Base-by-base conservation (phyloP, 2,329 filamentous ascomycete species). In the Neopestalotiopsis clavispora region DNA sequence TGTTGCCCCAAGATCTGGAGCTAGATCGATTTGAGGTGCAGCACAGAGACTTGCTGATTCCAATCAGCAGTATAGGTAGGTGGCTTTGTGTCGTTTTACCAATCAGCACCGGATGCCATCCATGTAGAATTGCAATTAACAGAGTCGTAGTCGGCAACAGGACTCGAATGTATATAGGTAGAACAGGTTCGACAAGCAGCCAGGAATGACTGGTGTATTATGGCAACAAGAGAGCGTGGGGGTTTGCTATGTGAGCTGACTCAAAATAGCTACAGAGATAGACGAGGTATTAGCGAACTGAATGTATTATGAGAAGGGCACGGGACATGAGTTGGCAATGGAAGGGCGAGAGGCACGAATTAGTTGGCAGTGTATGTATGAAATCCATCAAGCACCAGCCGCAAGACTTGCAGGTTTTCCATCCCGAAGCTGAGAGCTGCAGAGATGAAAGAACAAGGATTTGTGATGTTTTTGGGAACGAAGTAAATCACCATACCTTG, bases 401-500 rank as follows among this genome's bases (percentile, higher is more conserved):
- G 28, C 58, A 60, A 17, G 45, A 20, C 58, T 60, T 60, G 14
- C 20, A 30, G 58, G 58, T 17, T 60, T 20, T 20, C 7, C 14
- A n/a, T 38, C 17, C 17, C 23, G 52, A 57, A 57, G 23, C 23
- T 57, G 52, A 67, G 68, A 67, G 67, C 67, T 57, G 10, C 28
- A 32, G 17, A 58, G 38, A 28, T 9, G 56, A 38, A 32, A 10
- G 52, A 59, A 65, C 64, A 70, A 63, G 67, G 72, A 68, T 71
- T 70, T 67, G 42, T 60, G 45, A 20, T 52, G 17, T n/a, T 20
- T n/a, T 52, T 17, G 45, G 20, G 45, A 52, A 23, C 45, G 20
- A 52, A 52, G n/a, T 17, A 52, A 52, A 38, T 10, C 17, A 17
- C 30, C 30, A 58, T 74, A 76, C 75, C 72, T 75, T 69, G 67